These are phyloP conservation scores for Pseudogymnoascus verrucosus DNA, from an alignment of 2,329 filamentous ascomycete genomes.

Conservation along the genomic window DNA sequence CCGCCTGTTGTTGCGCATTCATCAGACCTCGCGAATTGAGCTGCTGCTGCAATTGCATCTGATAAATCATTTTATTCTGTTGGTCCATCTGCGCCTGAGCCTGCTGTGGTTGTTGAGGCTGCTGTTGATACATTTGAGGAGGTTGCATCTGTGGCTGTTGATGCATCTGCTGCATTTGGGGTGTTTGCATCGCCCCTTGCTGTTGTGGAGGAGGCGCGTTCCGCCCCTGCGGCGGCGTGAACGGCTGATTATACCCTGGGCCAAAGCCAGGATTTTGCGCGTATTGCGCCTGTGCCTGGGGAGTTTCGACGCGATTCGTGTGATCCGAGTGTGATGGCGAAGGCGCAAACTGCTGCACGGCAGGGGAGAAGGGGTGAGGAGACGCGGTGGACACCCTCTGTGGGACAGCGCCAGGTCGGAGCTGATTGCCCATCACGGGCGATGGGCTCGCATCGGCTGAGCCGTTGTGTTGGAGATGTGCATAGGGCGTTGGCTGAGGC, in stretches of 20 bases:
- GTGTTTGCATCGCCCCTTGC: slow-evolving; percentile 37
- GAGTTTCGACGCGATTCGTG: slow-evolving; percentile 55
- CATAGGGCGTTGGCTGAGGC: slow-evolving; percentile 61
- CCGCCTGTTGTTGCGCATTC: slow-evolving; percentile 24
- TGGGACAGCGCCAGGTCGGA: slow-evolving; percentile 60
- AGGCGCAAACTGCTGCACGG: slow-evolving; percentile 62
- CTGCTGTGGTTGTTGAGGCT: slow-evolving; percentile 31
- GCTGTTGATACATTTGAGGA: slow-evolving; percentile 16
- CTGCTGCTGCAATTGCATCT: slow-evolving; percentile 76
- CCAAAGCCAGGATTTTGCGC: slow-evolving; percentile 51
- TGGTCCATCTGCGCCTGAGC: slow-evolving; percentile 56
- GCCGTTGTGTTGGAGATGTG: slow-evolving; percentile 73
- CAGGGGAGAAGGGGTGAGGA: slow-evolving; percentile 81
- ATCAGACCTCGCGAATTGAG: slow-evolving; percentile 47
- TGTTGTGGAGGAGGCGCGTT: slow-evolving; percentile 46
- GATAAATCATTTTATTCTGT: slow-evolving; percentile 68
- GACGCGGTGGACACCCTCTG: slow-evolving; percentile 86
- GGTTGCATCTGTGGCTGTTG: slow-evolving; percentile 27
- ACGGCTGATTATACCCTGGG: slow-evolving; percentile 48
- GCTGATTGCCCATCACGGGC: slow-evolving; percentile 80
- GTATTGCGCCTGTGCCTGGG: slow-evolving; percentile 68
- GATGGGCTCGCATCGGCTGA: slow-evolving; percentile 84
- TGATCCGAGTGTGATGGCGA: slow-evolving; percentile 74
- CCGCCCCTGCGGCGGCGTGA: slow-evolving; percentile 46
- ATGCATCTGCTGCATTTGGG: slow-evolving; percentile 33